Conservation (phyloP, 768 basidiomycete genomes). For the Amanita thiersii region DNA sequence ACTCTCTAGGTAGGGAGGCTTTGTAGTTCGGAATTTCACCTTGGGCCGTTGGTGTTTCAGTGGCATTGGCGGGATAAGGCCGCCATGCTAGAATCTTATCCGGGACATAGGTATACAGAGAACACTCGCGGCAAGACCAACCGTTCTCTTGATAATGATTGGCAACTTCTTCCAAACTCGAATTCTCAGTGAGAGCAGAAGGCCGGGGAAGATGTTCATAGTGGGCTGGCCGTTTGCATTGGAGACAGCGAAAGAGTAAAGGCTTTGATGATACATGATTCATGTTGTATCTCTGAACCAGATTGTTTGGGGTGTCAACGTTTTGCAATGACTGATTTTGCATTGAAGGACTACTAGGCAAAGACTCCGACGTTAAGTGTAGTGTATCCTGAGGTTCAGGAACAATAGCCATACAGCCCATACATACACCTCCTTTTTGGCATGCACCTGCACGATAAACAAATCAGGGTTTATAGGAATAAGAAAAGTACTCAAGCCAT, state of each 20-base stretch:
- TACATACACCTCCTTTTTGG: conserved; percentile 69
- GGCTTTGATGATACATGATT: conserved; percentile 15
- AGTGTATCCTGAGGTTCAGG: conserved; percentile 36
- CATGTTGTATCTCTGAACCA: no score
- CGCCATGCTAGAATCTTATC: conserved; percentile 93
- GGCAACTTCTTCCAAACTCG: conserved; percentile 39
- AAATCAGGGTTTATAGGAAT: conserved; percentile 1
- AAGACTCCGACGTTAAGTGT: conserved; percentile 2
- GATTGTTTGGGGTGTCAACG: conserved; percentile 32
- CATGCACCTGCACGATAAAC: conserved; percentile 36
- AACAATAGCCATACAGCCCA: conserved; percentile 59
- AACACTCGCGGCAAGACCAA: conserved; percentile 77
- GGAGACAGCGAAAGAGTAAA: conserved; percentile 73
- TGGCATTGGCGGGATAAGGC: conserved; percentile 60
- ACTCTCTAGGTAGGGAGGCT: conserved; percentile 70
- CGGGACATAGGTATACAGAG: conserved; percentile 56
- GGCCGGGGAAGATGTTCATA: conserved; percentile 64
- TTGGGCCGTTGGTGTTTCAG: conserved; percentile 35
- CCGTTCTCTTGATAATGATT: conserved; percentile 46
- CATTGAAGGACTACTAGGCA: no score
- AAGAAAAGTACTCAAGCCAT: conserved; percentile 10
- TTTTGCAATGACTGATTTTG: no score
- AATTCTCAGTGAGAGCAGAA: conserved; percentile 23
- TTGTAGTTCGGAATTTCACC: conserved; percentile 45
- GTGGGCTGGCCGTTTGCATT: conserved; percentile 79